Evolutionary conservation across 805 yeast genomes (phyloP).

Genomic region (Metschnikowia bowlesiae): DNA sequence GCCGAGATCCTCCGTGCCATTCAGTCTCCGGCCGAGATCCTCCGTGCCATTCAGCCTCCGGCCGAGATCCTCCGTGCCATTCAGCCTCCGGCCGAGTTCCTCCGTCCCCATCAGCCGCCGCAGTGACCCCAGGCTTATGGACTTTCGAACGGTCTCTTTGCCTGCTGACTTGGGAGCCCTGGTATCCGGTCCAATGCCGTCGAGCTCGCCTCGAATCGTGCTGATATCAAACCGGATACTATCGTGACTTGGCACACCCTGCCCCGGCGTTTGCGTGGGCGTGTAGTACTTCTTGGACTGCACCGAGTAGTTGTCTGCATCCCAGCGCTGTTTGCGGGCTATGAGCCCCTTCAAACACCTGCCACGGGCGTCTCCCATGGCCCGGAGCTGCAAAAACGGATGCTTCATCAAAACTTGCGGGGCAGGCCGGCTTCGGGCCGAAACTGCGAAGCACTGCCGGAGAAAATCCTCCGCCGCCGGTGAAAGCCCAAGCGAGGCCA

Average conservation of each 20-base stretch:
- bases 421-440: background rate
- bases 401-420: background rate
- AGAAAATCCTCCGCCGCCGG: background rate
- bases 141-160: background rate
- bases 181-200: background rate
- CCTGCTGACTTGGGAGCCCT: background rate
- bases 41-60: background rate
- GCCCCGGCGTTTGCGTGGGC: constrained; percentile 29
- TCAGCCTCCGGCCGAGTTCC: background rate
- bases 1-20: no score
- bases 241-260: constrained; percentile 3
- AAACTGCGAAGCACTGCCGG: background rate
- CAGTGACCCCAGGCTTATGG: background rate
- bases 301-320: constrained; percentile 32
- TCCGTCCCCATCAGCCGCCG: background rate
- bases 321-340: constrained; percentile 36
- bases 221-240: constrained; percentile 36
- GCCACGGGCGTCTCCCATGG: background rate
- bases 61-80: background rate
- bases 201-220: constrained; percentile 17
- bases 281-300: constrained; percentile 29
- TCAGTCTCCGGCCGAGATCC: background rate
- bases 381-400: background rate
- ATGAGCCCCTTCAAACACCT: constrained; percentile 27
- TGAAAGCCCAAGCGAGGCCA: background rate